These are phyloP conservation scores for Myriosclerotinia scirpicola DNA, from an alignment of 2,329 filamentous ascomycete genomes.

Conservation along the genomic window DNA sequence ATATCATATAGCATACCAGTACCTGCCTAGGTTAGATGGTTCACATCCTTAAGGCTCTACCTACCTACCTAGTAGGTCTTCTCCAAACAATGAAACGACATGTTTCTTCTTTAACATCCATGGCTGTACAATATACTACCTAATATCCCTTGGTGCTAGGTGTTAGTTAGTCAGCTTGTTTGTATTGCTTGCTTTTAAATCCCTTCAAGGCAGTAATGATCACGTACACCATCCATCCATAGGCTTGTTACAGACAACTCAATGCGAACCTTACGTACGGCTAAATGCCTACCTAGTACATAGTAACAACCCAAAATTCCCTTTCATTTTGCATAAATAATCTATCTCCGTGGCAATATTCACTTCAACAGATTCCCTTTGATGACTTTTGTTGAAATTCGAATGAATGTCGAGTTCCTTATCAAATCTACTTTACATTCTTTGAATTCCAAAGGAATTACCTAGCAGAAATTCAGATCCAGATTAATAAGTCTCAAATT, in stretches of 20 bases:
- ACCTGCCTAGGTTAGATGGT: not conserved
- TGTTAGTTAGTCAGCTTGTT: constrained; percentile 11
- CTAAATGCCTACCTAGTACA: not conserved
- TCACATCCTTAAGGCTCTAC: not conserved
- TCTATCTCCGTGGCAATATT: not conserved
- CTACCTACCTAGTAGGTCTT: too few species aligned
- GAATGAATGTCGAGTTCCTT: too few species aligned
- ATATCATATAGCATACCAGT: not conserved
- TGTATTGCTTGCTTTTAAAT: not conserved
- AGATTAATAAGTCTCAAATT: too few species aligned
- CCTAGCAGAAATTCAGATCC: too few species aligned
- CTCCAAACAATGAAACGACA: constrained; percentile 4
- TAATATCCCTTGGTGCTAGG: not conserved
- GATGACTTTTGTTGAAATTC: too few species aligned
- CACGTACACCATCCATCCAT: too few species aligned
- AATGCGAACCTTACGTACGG: constrained; percentile 4
- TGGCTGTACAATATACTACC: not conserved
- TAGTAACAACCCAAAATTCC: not conserved
- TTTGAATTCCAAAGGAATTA: too few species aligned
- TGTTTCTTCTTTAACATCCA: not conserved
- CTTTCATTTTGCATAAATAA: not conserved
- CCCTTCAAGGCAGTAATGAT: not conserved
- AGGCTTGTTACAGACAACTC: not conserved
- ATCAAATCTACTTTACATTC: too few species aligned
- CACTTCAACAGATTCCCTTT: too few species aligned